Percentiles rank a stretch among this genome's conserved stretches.
Evolutionary conservation across 768 basidiomycete species (phyloP).

Genomic region (Rhodotorula kratochvilovae): DNA sequence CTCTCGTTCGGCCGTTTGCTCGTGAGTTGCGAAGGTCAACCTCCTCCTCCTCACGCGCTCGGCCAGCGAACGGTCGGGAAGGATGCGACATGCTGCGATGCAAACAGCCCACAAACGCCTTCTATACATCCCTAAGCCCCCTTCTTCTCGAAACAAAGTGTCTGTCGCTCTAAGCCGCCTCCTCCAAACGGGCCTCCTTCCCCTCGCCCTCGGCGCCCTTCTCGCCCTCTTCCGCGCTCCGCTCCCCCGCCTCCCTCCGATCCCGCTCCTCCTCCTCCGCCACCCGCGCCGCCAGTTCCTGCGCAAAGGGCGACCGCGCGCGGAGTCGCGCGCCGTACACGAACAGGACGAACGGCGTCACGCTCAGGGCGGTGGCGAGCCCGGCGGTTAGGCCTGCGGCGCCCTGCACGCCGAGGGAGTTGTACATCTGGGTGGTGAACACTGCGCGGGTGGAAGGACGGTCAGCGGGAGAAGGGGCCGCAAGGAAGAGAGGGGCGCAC

Average conservation of each 20-base stretch:
- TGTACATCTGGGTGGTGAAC: constrained; percentile 60
- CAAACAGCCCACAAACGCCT: no score
- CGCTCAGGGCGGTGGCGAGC: constrained; percentile 21
- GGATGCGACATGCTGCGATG: neutral
- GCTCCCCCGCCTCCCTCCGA: neutral
- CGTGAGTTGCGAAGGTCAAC: no score
- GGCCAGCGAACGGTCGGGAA: no score
- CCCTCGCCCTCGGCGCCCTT: neutral
- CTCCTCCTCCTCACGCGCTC: no score
- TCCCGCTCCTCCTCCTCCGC: constrained; percentile 11
- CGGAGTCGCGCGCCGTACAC: constrained; percentile 20
- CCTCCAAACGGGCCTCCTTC: neutral
- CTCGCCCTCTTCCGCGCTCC: neutral
- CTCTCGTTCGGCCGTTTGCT: no score
- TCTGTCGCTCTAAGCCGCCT: neutral
- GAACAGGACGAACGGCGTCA: constrained; percentile 33
- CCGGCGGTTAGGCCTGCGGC: constrained; percentile 45
- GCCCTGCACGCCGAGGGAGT: constrained; percentile 58
- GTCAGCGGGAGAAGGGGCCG: neutral
- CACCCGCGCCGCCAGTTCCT: constrained; percentile 16
- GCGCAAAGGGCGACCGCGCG: constrained; percentile 21
- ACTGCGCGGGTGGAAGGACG: constrained; percentile 47
- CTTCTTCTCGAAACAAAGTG: neutral
- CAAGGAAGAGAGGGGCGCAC: neutral
- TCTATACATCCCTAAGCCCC: neutral